Percentiles rank a stretch among this genome's conserved stretches.
These are phyloP conservation scores for Poa pratensis DNA, from an alignment of 176 grass and related monocot species.

Conservation along the genomic window DNA sequence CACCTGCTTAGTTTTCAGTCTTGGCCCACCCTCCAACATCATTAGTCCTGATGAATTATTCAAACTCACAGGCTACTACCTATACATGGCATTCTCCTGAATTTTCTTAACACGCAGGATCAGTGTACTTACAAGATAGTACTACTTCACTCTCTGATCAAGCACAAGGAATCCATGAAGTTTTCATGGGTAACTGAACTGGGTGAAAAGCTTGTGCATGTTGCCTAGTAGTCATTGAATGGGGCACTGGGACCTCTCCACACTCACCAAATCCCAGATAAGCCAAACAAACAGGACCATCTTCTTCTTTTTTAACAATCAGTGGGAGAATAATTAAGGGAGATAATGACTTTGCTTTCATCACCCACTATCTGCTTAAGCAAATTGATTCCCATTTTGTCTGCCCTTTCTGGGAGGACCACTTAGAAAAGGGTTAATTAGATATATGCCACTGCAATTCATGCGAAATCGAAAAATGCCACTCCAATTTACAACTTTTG, in stretches of 20 bases:
- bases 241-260: constrained; percentile 42
- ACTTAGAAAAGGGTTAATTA: constrained; percentile 4
- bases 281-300: constrained; percentile 51
- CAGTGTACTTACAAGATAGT: not conserved
- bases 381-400: constrained; percentile 39
- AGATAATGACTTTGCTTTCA: constrained; percentile 49
- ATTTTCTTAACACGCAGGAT: constrained; percentile 27
- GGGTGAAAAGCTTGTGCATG: constrained; percentile 54
- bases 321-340: constrained; percentile 34
- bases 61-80: constrained; percentile 9
- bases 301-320: constrained; percentile 42
- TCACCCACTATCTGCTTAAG: constrained; percentile 39
- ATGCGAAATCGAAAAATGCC: too few species aligned
- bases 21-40: constrained; percentile 43
- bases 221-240: constrained; percentile 47
- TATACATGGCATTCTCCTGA: constrained; percentile 28
- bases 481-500: too few species aligned
- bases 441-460: too few species aligned
- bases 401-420: constrained; percentile 27
- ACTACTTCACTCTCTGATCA: constrained; percentile 26
- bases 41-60: constrained; percentile 45
- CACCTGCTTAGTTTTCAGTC: constrained; percentile 48
- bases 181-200: constrained; percentile 56
- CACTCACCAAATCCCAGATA: constrained; percentile 51
- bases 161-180: constrained; percentile 39